Evolutionary conservation across 2,329 filamentous ascomycete genomes (phyloP).

Genomic region (Pseudogymnoascus sp.): DNA sequence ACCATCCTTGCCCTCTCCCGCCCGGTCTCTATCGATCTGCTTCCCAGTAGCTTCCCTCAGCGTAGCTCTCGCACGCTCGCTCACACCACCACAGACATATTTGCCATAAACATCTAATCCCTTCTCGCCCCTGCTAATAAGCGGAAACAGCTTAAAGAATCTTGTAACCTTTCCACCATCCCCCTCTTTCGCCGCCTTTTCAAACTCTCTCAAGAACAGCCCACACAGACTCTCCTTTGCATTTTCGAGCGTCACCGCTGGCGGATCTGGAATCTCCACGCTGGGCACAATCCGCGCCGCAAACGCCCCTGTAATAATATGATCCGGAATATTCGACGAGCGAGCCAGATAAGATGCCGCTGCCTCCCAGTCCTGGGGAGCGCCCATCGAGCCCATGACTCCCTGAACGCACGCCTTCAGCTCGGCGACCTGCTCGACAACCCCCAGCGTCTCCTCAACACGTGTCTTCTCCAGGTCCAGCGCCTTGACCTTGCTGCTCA

Average conservation of each 20-base stretch:
- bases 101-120: slow-evolving; percentile 90
- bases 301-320: slow-evolving; percentile 77
- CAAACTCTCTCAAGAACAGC: slow-evolving; percentile 88
- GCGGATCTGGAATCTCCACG: slow-evolving; percentile 88
- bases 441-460: slow-evolving; percentile 80
- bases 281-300: slow-evolving; percentile 90
- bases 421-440: slow-evolving; percentile 94
- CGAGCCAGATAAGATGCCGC: slow-evolving; percentile 83
- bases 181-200: slow-evolving; percentile 78
- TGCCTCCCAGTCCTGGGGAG: slow-evolving; percentile 96
- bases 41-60: slow-evolving; percentile 60
- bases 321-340: slow-evolving; percentile 69
- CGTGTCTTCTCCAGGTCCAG: slow-evolving; percentile 87
- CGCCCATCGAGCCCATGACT: slow-evolving; percentile 92
- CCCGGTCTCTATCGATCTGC: slow-evolving; percentile 21
- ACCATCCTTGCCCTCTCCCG: slow-evolving; percentile 55
- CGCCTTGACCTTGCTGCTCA: slow-evolving; percentile 78
- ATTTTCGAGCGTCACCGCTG: slow-evolving; percentile 75
- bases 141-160: slow-evolving; percentile 96
- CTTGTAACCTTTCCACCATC: slow-evolving; percentile 85
- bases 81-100: slow-evolving; percentile 94
- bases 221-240: slow-evolving; percentile 85
- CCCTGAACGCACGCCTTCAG: slow-evolving; percentile 94
- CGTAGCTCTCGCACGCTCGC: slow-evolving; percentile 70
- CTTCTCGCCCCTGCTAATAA: slow-evolving; percentile 82